phyloP scores from a whole-genome alignment of 352 stramenopile genomes.

The Elongisporangium anandrum region DNA sequence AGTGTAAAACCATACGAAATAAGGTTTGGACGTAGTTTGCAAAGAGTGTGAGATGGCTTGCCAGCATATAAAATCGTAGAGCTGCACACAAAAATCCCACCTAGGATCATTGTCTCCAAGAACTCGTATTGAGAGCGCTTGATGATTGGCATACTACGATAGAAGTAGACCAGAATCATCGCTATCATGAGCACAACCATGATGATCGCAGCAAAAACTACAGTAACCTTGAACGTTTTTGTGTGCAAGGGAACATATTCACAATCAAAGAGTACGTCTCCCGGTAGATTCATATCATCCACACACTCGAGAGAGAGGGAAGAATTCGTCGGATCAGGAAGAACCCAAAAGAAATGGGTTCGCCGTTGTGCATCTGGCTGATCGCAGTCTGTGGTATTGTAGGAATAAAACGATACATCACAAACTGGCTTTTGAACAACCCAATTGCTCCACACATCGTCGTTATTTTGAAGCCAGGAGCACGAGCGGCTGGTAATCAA shows the following conservation, averaged over 20 bases:
- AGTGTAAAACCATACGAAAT: constrained; percentile 15
- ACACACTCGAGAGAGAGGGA: constrained; percentile 34
- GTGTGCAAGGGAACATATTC: constrained; percentile 31
- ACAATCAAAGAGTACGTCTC: constrained; percentile 25
- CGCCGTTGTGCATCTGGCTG: constrained; percentile 11
- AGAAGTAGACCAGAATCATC: constrained; percentile 8
- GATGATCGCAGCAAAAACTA: constrained; percentile 7
- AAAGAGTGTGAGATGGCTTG: constrained; percentile 7
- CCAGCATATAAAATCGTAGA: constrained; percentile 15
- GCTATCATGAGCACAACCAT: constrained; percentile 2
- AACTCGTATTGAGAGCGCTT: constrained; percentile 19
- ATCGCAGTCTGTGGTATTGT: constrained; percentile 30
- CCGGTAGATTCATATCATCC: constrained; percentile 14
- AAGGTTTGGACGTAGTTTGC: constrained; percentile 8
- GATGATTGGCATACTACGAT: constrained; percentile 15
- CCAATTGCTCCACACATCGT: constrained; percentile 31
- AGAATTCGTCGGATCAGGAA: constrained; percentile 16
- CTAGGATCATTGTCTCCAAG: constrained; percentile 6
- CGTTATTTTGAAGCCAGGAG: constrained; percentile 31
- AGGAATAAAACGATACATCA: constrained; percentile 32
- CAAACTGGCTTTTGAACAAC: constrained; percentile 19
- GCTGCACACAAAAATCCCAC: constrained; percentile 18
- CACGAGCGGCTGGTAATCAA: constrained; percentile 39
- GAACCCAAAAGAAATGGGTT: constrained; percentile 27
- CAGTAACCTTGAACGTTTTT: constrained; percentile 7